These are phyloP conservation scores for Nitzschia palea DNA, from an alignment of 108 stramenopile genomes.

Conservation along the genomic window DNA sequence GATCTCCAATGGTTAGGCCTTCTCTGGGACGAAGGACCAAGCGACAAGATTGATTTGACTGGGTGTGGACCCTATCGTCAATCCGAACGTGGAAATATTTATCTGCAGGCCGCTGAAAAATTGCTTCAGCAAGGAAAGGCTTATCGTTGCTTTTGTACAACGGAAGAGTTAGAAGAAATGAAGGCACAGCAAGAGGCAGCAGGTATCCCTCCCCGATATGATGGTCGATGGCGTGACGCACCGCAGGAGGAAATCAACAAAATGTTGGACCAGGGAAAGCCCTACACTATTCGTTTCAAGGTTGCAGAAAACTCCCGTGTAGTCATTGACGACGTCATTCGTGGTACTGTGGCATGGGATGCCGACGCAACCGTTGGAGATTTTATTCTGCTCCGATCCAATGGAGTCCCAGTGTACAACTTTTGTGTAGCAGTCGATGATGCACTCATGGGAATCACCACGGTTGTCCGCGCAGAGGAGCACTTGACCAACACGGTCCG, in stretches of 20 bases:
- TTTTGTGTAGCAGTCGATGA: slow-evolving; percentile 99
- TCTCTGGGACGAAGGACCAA: slow-evolving; percentile 94
- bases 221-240: slow-evolving; percentile 97
- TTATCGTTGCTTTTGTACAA: slow-evolving; percentile 95
- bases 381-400: slow-evolving; percentile 93
- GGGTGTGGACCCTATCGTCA: slow-evolving; percentile 82
- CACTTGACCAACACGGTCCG: slow-evolving; percentile 96
- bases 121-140: slow-evolving; percentile 79
- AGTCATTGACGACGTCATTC: slow-evolving; percentile 93
- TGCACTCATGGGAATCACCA: slow-evolving; percentile 94
- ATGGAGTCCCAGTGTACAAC: slow-evolving; percentile 96
- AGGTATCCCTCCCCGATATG: slow-evolving; percentile 87
- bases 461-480: slow-evolving; percentile 97
- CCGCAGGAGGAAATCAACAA: slow-evolving; percentile 80
- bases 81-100: slow-evolving; percentile 80
- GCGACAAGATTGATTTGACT: slow-evolving; percentile 45
- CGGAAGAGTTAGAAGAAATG: slow-evolving; percentile 93
- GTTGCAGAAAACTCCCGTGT: slow-evolving; percentile 78
- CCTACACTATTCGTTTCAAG: slow-evolving; percentile 93
- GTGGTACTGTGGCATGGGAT: slow-evolving; percentile 95
- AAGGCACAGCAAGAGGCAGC: slow-evolving; percentile 78
- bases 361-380: slow-evolving; percentile 96
- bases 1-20: slow-evolving; percentile 93
- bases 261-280: slow-evolving; percentile 77
- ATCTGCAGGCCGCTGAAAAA: slow-evolving; percentile 59